These are phyloP conservation scores for Colletotrichum salicis DNA, from an alignment of 2,329 filamentous ascomycete species.

Conservation along the genomic window DNA sequence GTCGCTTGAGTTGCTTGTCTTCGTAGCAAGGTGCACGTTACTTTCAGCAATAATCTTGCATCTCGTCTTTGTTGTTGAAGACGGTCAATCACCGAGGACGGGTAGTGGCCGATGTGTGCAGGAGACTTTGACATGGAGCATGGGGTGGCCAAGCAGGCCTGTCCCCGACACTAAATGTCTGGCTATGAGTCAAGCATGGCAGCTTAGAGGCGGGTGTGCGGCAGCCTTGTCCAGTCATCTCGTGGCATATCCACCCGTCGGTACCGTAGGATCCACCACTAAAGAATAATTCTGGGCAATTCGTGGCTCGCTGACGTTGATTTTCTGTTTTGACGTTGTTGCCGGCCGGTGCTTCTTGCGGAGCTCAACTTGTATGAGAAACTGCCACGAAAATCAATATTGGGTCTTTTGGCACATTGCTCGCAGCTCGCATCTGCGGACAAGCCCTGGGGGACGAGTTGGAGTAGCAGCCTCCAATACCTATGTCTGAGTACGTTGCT, in stretches of 20 bases:
- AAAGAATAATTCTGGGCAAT: conserved; percentile 12
- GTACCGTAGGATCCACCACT: conserved; percentile 14
- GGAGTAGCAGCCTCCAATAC: background rate
- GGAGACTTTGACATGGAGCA: conserved; percentile 16
- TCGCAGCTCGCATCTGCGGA: background rate
- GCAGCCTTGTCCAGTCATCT: conserved; percentile 32
- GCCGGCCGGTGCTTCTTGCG: background rate
- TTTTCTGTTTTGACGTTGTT: conserved; percentile 1
- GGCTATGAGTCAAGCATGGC: conserved; percentile 34
- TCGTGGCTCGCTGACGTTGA: conserved; percentile 17
- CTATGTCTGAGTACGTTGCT: background rate
- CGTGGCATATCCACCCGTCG: conserved; percentile 21
- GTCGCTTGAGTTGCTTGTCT: background rate
- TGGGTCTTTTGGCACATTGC: background rate
- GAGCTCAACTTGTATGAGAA: background rate
- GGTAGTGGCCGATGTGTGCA: conserved; percentile 11
- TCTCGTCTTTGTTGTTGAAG: conserved; percentile 14
- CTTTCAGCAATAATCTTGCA: background rate
- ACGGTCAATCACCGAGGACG: conserved; percentile 31
- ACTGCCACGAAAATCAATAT: background rate
- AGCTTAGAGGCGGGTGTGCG: conserved; percentile 26
- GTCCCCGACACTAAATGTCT: conserved; percentile 24
- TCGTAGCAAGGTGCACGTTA: background rate
- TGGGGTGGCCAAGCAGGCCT: conserved; percentile 30
- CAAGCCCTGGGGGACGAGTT: background rate